A percentile compares a stretch with the other conserved stretches of the same genome.
These are phyloP conservation scores for Fusarium nygamai DNA, from an alignment of 2,329 filamentous ascomycete species.

Conservation along the genomic window DNA sequence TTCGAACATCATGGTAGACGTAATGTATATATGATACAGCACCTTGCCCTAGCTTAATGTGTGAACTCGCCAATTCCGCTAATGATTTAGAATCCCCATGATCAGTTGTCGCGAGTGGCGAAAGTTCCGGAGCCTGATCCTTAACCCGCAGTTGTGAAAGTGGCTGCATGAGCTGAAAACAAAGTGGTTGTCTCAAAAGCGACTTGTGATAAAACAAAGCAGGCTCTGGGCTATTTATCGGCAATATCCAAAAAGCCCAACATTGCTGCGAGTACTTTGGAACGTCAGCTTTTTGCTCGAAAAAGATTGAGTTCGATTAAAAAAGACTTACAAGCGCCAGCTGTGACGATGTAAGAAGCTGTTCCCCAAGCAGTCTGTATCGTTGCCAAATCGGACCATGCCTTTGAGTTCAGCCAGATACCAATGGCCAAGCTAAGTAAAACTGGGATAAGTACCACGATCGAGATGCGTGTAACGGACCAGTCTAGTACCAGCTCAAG, in stretches of 20 bases:
- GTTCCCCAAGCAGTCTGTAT: not conserved
- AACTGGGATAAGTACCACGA: not conserved
- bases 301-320: not conserved
- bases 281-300: not conserved
- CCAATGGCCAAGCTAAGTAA: not conserved
- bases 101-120: fast-evolving
- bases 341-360: not conserved
- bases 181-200: not conserved
- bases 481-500: not conserved
- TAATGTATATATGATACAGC: no score
- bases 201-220: not conserved
- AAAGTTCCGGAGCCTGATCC: fast-evolving
- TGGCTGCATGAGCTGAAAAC: not conserved
- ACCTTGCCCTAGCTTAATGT: no score
- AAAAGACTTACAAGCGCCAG: not conserved
- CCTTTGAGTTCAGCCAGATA: not conserved
- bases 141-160: fast-evolving
- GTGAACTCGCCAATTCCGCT: fast-evolving
- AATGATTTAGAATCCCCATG: fast-evolving
- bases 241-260: not conserved
- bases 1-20: no score
- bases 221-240: not conserved
- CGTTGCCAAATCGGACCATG: not conserved
- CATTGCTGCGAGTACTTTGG: not conserved
- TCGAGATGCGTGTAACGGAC: not conserved